Evolutionary conservation across 2,329 filamentous ascomycete species (phyloP).

Genomic region (Fusarium goolgardi): DNA sequence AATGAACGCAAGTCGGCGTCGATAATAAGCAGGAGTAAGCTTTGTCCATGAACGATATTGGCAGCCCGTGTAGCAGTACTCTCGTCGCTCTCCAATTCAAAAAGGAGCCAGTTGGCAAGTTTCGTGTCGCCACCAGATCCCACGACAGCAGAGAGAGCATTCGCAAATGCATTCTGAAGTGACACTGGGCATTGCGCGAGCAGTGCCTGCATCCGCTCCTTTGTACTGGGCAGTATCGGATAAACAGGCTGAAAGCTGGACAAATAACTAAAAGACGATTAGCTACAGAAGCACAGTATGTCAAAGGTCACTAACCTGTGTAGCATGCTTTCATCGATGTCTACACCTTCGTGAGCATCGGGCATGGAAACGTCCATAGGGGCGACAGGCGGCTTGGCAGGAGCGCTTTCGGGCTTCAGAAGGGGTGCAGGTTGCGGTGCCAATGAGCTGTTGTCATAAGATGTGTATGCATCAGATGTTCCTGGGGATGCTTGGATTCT

Average conservation of each 20-base stretch:
- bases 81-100: conserved; percentile 63
- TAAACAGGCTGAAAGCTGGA: conserved; percentile 73
- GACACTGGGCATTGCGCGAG: conserved; percentile 66
- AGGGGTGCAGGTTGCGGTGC: conserved; percentile 59
- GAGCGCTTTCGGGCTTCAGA: conserved; percentile 54
- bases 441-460: conserved; percentile 57
- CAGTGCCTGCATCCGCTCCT: conserved; percentile 65
- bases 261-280: conserved; percentile 64
- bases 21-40: conserved; percentile 72
- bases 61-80: conserved; percentile 49
- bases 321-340: conserved; percentile 59
- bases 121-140: conserved; percentile 57
- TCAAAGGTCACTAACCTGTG: conserved; percentile 54
- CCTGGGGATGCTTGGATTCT: conserved; percentile 58
- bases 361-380: conserved; percentile 53
- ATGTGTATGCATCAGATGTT: conserved; percentile 49
- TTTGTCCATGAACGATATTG: conserved; percentile 72
- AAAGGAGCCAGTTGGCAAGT: conserved; percentile 60
- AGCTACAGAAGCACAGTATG: conserved; percentile 5
- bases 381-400: conserved; percentile 52
- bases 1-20: conserved; percentile 68
- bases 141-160: conserved; percentile 68
- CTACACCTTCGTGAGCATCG: conserved; percentile 50
- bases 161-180: conserved; percentile 72
- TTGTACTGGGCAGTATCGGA: conserved; percentile 71